A percentile compares a stretch with the other conserved stretches of the same genome.
phyloP scores from a whole-genome alignment of 495 filamentous ascomycete species.

The Aspergillus kassunensis region DNA sequence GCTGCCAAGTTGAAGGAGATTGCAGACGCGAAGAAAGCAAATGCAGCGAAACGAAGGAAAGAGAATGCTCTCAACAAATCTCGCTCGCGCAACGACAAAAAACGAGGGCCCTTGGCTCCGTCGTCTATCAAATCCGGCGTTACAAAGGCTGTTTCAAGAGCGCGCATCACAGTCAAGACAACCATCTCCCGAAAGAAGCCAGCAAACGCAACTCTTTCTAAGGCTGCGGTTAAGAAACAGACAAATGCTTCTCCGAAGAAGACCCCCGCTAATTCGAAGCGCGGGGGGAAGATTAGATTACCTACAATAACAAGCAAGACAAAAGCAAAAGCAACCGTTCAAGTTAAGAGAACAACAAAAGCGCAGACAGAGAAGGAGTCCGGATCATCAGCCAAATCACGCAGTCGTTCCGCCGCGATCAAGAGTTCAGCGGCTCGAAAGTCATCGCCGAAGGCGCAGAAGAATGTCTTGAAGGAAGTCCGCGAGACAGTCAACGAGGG shows the following conservation, averaged over 20 bases:
- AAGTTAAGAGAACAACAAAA: constrained; percentile 12
- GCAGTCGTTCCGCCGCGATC: constrained; percentile 31
- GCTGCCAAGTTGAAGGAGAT: constrained; percentile 31
- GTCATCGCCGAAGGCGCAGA: constrained; percentile 16
- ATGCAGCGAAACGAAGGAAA: constrained; percentile 31
- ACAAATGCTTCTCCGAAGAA: constrained; percentile 13
- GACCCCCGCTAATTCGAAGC: constrained; percentile 12
- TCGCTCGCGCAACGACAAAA: constrained; percentile 29
- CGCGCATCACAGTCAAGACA: constrained; percentile 17
- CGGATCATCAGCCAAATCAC: constrained; percentile 21
- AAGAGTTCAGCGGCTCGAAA: constrained; percentile 22
- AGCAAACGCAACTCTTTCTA: constrained; percentile 8
- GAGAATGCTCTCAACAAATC: constrained; percentile 18
- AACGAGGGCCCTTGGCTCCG: constrained; percentile 30
- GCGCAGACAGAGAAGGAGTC: constrained; percentile 8
- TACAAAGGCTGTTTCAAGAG: constrained; percentile 33
- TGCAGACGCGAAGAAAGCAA: constrained; percentile 36
- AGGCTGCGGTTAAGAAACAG: constrained; percentile 19
- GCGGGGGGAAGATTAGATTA: constrained; percentile 24
- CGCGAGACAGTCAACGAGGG: constrained; percentile 20
- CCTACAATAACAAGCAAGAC: constrained; percentile 26
- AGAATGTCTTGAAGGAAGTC: constrained; percentile 14
- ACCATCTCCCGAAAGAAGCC: constrained; percentile 9
- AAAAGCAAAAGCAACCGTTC: constrained; percentile 15
- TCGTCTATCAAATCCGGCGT: constrained; percentile 36